Evolutionary conservation across 352 stramenopile species (phyloP), one percentile per base, ranked within the genome.

Genomic region (Blastocystis sp.): DNA sequence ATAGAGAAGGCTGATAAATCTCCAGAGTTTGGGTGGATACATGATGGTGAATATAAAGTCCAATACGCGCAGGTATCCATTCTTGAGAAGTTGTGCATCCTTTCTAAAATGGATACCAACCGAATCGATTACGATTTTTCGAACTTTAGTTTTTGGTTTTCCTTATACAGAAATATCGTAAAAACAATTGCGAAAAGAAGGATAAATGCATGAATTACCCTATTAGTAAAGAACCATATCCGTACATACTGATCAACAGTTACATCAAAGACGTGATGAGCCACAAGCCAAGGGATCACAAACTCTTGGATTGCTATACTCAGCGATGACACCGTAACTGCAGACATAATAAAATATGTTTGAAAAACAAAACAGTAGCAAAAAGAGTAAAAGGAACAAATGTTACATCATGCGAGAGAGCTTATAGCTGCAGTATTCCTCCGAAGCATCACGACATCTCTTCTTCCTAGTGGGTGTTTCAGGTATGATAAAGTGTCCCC

Each of bases 81-180:
- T 84, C 5, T 66, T 68, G 3, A 84, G 15, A 34, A 84, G 39
- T 29, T 47, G 62, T 50, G 50, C 54, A 43, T 84, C 73, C 39
- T 84, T 84, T 20, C 73, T 84, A 84, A 6, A n/a, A 64, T 68
- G 34, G 29, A 43, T 8, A 26, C 64, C 2, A 23, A 23, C 20
- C 8, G 15, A 26, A 69, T 15, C 18, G 34, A n/a, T 11, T 47
- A 84, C 73, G 73, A 63, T 45, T 84, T 84, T n/a, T 84, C 73
- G n/a, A 84, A 84, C 53, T 84, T 84, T 55, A 84, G 39, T 3
- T 84, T 84, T 29, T 84, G 73, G 34, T 53, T 84, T 53, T 84
- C 73, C 20, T 68, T 64, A 45, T 84, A 84, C 15, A 84, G 29
- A 39, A 47, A 23, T 18, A 84, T 29, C 0, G 68, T 66, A 18